Conservation (phyloP, 345 rosid genomes). For the Diplotaxis tenuifolia region DNA sequence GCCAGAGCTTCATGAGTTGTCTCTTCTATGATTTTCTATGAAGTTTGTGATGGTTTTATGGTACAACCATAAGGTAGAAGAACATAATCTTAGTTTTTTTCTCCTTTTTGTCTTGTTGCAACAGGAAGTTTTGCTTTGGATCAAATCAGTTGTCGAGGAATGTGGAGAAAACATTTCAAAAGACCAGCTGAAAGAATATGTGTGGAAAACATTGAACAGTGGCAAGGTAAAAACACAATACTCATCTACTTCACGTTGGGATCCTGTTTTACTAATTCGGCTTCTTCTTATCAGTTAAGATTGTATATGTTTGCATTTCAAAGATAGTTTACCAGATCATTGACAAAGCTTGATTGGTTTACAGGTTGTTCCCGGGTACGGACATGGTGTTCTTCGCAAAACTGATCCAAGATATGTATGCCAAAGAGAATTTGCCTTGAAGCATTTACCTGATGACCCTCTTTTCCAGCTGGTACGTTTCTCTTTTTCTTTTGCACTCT, state of each 20-base stretch:
- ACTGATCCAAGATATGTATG: conserved; percentile 95
- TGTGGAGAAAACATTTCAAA: conserved; percentile 78
- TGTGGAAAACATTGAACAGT: conserved; percentile 89
- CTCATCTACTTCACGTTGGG: neutral
- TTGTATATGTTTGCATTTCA: neutral
- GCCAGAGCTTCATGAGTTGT: conserved; percentile 1
- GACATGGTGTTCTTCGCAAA: conserved; percentile 94
- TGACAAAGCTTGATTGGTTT: conserved; percentile 13
- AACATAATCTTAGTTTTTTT: neutral
- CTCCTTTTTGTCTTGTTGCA: conserved; percentile 15
- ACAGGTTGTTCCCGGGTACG: conserved; percentile 97
- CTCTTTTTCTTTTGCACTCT: neutral
- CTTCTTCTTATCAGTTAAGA: neutral
- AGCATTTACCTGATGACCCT: conserved; percentile 94
- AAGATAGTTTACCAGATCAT: neutral
- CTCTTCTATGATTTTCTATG: conserved; percentile 7
- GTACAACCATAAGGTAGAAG: conserved; percentile 5
- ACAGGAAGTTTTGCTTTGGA: conserved; percentile 98
- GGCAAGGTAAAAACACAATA: conserved; percentile 64
- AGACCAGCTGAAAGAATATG: conserved; percentile 82
- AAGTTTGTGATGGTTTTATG: conserved; percentile 17
- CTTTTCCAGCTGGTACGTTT: conserved; percentile 79
- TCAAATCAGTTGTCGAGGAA: conserved; percentile 85
- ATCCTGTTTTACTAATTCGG: neutral
- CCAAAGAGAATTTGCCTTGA: conserved; percentile 97